Base-by-base conservation (phyloP, 116 monocot genomes). In the Zostera marina region DNA sequence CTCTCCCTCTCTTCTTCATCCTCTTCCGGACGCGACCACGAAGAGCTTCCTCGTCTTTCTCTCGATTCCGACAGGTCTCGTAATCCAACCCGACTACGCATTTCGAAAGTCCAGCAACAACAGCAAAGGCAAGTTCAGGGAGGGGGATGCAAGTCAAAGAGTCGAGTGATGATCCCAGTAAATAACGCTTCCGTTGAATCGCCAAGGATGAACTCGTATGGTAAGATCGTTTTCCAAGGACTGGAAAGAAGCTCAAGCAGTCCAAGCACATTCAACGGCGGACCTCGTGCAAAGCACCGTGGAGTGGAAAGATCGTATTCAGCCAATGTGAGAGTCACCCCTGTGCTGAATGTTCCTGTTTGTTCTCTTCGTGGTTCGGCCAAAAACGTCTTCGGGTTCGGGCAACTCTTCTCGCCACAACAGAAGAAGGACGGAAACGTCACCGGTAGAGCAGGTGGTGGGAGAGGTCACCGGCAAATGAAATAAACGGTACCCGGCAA, bases 201-300 rank as follows among this genome's bases (percentile, higher is more conserved):
- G 49, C 94, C 94, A 16, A 63, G 94, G 54, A 78, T 94, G 71
- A 94, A 77, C 68, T 79, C 94, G 13, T 88, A 82, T 2, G 94
- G 94, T 5, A 88, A 79, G 61, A 77, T 94, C 2, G 79, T 88
- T 26, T 94, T 94, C 63, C 80, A 79, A 12, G 74, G 88, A 2
- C 75, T 94, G 15, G 88, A 70, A 54, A 49, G 88, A 58, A 88
- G 94, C 75, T 79, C 94, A 42, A 94, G 90, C 64, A 90, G 84
- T 56, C 90, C 90, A 0, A 62, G 90, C 45, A 81, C 71, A 64
- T 76, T 84, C 56, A 70, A 62, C 17, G 87, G 79, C 9, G 69
- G 78, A 1, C 72, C 71, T 11, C 38, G 70, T 41, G 24, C 55
- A 47, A 73, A 72, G 26, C 40, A 61, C 51, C 48, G 77, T 6